Evolutionary conservation across 169 alveolate genomes (phyloP).

Genomic region (Hammondia hammondi): DNA sequence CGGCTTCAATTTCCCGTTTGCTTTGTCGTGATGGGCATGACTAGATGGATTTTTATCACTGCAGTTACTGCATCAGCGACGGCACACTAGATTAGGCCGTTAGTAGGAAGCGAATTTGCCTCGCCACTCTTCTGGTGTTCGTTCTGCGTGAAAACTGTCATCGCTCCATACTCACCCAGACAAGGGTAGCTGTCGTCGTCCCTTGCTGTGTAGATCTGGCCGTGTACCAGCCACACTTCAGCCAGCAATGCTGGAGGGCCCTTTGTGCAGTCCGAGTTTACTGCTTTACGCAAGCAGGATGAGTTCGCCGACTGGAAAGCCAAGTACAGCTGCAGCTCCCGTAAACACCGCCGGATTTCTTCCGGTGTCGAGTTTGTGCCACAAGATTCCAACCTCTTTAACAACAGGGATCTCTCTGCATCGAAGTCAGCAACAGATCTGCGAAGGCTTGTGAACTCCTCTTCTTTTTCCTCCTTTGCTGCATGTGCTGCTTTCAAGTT

Average conservation of each 20-base stretch:
- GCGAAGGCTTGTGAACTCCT: neutral
- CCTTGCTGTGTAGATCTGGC: neutral
- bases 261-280: neutral
- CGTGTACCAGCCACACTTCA: slow-evolving; percentile 28
- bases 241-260: slow-evolving; percentile 50
- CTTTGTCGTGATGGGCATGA: too few relatives aligned
- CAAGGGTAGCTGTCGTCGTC: slow-evolving; percentile 12
- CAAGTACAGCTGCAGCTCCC: slow-evolving; percentile 20
- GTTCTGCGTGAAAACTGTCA: too few relatives aligned
- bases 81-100: too few relatives aligned
- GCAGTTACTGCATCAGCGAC: too few relatives aligned
- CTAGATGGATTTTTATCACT: too few relatives aligned
- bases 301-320: slow-evolving; percentile 31
- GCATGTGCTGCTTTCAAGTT: neutral
- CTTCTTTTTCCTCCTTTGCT: slow-evolving; percentile 2
- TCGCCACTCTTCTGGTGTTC: too few relatives aligned
- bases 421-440: slow-evolving; percentile 33
- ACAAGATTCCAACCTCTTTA: slow-evolving; percentile 28
- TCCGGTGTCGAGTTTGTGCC: slow-evolving; percentile 1
- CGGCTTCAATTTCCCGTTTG: too few relatives aligned
- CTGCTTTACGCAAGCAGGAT: neutral
- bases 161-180: neutral
- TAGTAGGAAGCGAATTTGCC: too few relatives aligned
- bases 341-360: neutral
- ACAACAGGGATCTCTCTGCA: neutral